Base-by-base conservation (phyloP, 2,329 filamentous ascomycete genomes). In the Penicillium sp. region DNA sequence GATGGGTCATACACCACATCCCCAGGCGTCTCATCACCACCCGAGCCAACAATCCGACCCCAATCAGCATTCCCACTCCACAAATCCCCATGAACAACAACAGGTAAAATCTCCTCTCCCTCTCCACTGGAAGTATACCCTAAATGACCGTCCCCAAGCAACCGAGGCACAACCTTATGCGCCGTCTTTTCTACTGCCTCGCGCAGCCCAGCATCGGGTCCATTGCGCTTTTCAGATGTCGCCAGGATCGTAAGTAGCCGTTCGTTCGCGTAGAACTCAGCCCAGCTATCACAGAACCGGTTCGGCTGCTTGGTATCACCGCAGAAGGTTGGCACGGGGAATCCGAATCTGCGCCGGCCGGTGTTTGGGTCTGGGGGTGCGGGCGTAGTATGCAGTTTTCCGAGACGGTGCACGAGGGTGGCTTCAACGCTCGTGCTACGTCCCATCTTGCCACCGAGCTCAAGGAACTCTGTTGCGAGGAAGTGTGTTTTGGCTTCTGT, bases 41-140 rank as follows among this genome's bases (percentile, higher is more conserved):
- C 67, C 42, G 62, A 75, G 0, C 78, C 75, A 4, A 79, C 79
- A 52, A 96, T 87, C 42, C 79, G 80, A 0, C 89, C 92, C 4
- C 79, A 75, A 12, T 86, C 85, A 50, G 89, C 86, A 73, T 97
- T 97, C 0, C 93, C 93, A 63, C 86, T 89, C 93, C 93, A 97
- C n/a, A 97, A 75, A 76, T 97, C 93, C 0, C 93, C 93, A 70
- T 97, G 93, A 0, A 96, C 81, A 6, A 96, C 84, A 0, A 94
- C 92, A 0, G 93, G 91, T n/a, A 73, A 79, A 27, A 94, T 81
- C 0, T 81, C 83, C 48, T 84, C 77, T 4, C 83, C 82, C 2
- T 70, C 62, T 0, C 77, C 77, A 42, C 61, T 45, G 15, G 57
- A 65, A 19, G 73, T 67, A 59, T 77, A 78, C 41, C 84, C 85